Evolutionary conservation across 768 basidiomycete genomes (phyloP), one percentile per base, ranked within the genome.

Genomic region (Astraeus odoratus): DNA sequence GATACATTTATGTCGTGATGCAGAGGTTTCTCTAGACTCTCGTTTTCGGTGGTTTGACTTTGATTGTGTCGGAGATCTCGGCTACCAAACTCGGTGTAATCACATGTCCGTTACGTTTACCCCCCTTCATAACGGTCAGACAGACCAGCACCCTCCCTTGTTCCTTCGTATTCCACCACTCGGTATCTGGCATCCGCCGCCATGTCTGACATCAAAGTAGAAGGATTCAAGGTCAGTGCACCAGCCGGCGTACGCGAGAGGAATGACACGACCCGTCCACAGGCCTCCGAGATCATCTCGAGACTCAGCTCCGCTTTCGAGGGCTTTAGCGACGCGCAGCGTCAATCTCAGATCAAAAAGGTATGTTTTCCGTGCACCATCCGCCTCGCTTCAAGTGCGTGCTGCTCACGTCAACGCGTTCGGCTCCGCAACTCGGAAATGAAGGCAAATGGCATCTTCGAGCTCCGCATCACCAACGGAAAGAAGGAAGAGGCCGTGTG

Each of bases 401-500:
- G n/a, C n/a, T n/a, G n/a, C n/a, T n/a, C n/a, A n/a, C n/a, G n/a
- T n/a, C n/a, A n/a, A n/a, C 18, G 8, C 30, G n/a, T 15, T 26
- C 22, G 33, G 20, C 15, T 39, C 39, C 22, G 9, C 30, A 12
- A 13, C 30, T 3, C n/a, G 10, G 30, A 13, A 29, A 7, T n/a
- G 20, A 8, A 90, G 91, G 85, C 83, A 40, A 90, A 87, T 55
- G 91, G 87, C 50, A 78, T 94, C 58, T 93, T 96, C 61, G 84
- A 92, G 64, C 70, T 96, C 33, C 77, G 80, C 42, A 76, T 95
- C 53, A 78, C 81, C 62, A 90, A 92, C 58, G 73, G 65, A 23
- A 70, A 75, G 13, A 84, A 83, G 47, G 72, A 86, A 64, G 80
- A 80, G 50, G 85, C 70, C 16, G 74, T 74, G 36, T 96, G 91